These are phyloP conservation scores for Penicillium sp. DNA, from an alignment of 2,329 filamentous ascomycete genomes.

Conservation along the genomic window DNA sequence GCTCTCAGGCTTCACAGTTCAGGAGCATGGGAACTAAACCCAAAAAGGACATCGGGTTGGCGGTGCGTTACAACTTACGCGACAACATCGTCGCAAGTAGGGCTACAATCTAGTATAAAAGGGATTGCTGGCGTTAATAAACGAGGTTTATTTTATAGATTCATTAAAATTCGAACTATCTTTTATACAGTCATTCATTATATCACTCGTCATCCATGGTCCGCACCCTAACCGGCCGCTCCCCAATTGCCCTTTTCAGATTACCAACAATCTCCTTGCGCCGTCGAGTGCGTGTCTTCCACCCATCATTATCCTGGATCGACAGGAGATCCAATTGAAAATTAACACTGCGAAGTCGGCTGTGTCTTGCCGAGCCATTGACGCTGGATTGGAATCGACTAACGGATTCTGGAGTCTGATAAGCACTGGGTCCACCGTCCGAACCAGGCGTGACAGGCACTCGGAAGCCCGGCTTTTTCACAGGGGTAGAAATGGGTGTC, in stretches of 20 bases:
- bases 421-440: slow-evolving; percentile 30
- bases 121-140: neutral
- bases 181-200: neutral
- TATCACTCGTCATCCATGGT: slow-evolving; percentile 21
- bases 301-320: slow-evolving; percentile 29
- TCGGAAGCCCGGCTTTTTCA: slow-evolving; percentile 28
- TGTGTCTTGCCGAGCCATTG: slow-evolving; percentile 31
- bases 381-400: slow-evolving; percentile 32
- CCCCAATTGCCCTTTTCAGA: slow-evolving; percentile 22
- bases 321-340: slow-evolving; percentile 21
- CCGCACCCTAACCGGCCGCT: slow-evolving; percentile 20
- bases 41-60: neutral
- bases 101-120: neutral
- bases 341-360: slow-evolving; percentile 30
- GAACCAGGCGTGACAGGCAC: slow-evolving; percentile 38
- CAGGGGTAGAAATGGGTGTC: slow-evolving; percentile 35
- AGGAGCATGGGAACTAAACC: neutral
- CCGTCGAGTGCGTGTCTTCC: slow-evolving; percentile 34
- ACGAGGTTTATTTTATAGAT: neutral
- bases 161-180: neutral
- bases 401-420: slow-evolving; percentile 40
- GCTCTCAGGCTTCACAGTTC: no score
- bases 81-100: neutral
- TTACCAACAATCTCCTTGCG: slow-evolving; percentile 24
- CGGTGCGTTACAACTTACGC: no score